Base-by-base conservation (phyloP, 495 filamentous ascomycete species). In the Amphirosellinia nigrospora region DNA sequence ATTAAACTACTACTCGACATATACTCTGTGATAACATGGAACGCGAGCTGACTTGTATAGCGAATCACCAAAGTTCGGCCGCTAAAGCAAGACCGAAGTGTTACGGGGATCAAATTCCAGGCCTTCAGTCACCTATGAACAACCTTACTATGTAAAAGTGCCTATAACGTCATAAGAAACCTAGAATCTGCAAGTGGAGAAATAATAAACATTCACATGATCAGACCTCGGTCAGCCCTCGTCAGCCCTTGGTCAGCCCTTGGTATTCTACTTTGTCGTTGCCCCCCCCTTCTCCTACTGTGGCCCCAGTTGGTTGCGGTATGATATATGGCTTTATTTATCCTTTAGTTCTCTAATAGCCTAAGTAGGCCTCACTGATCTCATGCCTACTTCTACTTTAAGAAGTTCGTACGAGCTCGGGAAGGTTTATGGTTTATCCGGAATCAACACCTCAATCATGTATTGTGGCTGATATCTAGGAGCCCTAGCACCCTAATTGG, bases 1-100 rank as follows among this genome's bases (percentile, higher is more conserved):
- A 71, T 34, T 64, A n/a, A n/a, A n/a, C 30, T 55, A 61, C n/a
- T 41, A 21, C 19, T 4, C 50, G 11, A 53, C 26, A 53, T 53
- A 15, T 28, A 28, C 11, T 53, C 26, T 53, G 23, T 53, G 48
- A 4, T 53, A 9, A 19, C n/a, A n/a, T n/a, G n/a, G n/a, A n/a
- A n/a, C n/a, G 13, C 23, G 21, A 21, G 23, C 11, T 0, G 7
- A 46, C 19, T 46, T n/a, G 7, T 8, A 21, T 46, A 46, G 19
- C 3, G 19, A 21, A 9, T 46, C 45, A 9, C 19, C 23, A 28
- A 30, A 28, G 3, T 28, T 53, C 11, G 16, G 48, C n/a, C 48
- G 10, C 26, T 30, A 10, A 53, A 53, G 5, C 23, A 53, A 53
- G 23, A 53, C 13, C 4, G 6, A n/a, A 71, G 5, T 43, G 67